Base-by-base conservation (phyloP, 2,329 filamentous ascomycete species). In the Colletotrichum karsti region DNA sequence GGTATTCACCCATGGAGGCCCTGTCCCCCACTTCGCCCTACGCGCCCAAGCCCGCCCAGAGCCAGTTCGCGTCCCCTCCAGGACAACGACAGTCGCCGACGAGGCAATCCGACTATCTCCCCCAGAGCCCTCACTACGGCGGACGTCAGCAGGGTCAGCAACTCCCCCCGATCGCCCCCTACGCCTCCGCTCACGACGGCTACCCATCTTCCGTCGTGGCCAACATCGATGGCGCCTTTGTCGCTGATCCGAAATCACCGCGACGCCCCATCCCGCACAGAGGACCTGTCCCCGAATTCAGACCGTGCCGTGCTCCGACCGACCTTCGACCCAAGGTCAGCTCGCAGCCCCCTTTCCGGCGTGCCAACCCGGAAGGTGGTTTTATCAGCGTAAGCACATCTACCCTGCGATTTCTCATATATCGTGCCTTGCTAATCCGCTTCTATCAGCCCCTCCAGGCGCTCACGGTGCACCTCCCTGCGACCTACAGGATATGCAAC, bases 401-500 rank as follows among this genome's bases (percentile, higher is more conserved):
- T 28, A 9, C 18, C 50, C 39, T 33, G 30, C 41, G 28, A 28
- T 51, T 18, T 39, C 12, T 12, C 33, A n/a, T 41, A 7, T 20
- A 51, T n/a, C 20, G 22, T 44, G 10, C 48, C 28, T 28, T 42
- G 46, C 73, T 78, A 73, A 81, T 65, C 15, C 57, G 28, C 58
- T 20, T 56, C 55, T 41, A 60, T 54, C 60, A 97, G 94, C 96
- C 96, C 54, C 87, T 99, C 55, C 95, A 98, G 91, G 95, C 96
- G 53, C 87, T 99, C 69, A 99, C 96, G 2, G 92, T 93, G 42
- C 95, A 98, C 75, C 86, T 99, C 20, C 95, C 96, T 15, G 92
- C 95, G 5, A 98, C 96, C 2, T 99, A 99, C 83, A 92, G 96
- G 74, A 98, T 99, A 79, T 99, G 96, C 85, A 99, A 99, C 78